Evolutionary conservation across 371 early-diverging fungal species (phyloP).

Genomic region (Blastocladiella emersonii): DNA sequence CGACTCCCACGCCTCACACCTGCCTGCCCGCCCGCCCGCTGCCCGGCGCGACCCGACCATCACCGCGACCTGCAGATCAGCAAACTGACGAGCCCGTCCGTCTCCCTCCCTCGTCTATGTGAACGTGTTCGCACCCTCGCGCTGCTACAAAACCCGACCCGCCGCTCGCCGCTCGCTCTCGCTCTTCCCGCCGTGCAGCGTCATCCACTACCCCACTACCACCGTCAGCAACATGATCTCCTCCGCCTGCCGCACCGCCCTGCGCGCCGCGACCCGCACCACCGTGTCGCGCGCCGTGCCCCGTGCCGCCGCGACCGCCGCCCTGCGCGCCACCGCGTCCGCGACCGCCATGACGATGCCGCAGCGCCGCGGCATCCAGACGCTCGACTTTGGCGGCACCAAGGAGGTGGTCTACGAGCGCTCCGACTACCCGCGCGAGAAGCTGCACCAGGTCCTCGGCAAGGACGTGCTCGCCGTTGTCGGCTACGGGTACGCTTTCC

Average conservation of each 20-base stretch:
- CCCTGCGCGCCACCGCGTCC: conserved; percentile 17
- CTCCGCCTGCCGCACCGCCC: neutral
- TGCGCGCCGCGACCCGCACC: conserved; percentile 10
- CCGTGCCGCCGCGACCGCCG: conserved; percentile 18
- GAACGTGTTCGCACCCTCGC: too few species aligned
- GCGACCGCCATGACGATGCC: conserved; percentile 15
- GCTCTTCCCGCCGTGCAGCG: neutral
- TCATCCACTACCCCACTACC: too few species aligned
- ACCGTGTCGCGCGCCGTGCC: conserved; percentile 18
- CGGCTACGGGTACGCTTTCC: conserved; percentile 70
- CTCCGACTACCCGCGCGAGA: conserved; percentile 79
- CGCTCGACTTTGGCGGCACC: conserved; percentile 87
- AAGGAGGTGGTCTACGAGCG: conserved; percentile 90
- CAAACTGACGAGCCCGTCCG: too few species aligned
- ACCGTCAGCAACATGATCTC: neutral
- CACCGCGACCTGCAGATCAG: too few species aligned
- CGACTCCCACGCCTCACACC: too few species aligned
- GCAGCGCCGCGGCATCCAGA: conserved; percentile 24
- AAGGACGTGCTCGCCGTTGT: conserved; percentile 89
- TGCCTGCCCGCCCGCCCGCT: too few species aligned
- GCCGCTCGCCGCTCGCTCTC: neutral
- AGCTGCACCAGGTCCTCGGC: conserved; percentile 79
- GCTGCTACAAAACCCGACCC: too few species aligned
- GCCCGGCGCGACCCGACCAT: too few species aligned
- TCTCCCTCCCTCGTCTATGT: too few species aligned